Percentiles rank a stretch among this genome's conserved stretches.
phyloP scores from a whole-genome alignment of 2,329 filamentous ascomycete species.

The Fusarium nygamai region DNA sequence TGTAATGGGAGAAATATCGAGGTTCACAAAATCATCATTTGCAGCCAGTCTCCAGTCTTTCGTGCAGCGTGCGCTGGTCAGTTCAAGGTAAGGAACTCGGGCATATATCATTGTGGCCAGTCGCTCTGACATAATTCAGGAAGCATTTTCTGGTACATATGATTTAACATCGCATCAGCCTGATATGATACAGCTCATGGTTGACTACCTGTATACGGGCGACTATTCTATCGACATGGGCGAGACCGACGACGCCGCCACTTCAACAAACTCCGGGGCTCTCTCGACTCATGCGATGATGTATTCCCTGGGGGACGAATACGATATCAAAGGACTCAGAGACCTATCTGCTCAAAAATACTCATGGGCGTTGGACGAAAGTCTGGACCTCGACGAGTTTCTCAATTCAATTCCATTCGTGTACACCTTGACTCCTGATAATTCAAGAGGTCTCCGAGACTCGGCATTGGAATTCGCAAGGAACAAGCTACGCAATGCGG shows the following conservation, averaged over 20 bases:
- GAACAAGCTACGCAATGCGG: neutral
- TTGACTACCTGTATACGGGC: constrained; percentile 30
- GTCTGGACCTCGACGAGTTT: neutral
- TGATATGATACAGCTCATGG: constrained; percentile 12
- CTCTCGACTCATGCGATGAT: constrained; percentile 8
- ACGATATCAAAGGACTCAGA: constrained; percentile 13
- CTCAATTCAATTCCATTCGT: constrained; percentile 4
- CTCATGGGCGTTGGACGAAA: neutral
- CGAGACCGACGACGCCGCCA: rapidly evolving
- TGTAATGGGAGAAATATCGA: neutral
- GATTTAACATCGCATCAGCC: neutral
- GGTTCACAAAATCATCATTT: constrained; percentile 8
- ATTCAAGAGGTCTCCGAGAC: neutral
- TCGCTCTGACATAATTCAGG: neutral
- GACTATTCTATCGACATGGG: neutral
- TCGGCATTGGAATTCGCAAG: neutral
- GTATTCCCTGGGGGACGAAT: constrained; percentile 24
- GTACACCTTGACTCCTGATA: neutral
- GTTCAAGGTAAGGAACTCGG: neutral
- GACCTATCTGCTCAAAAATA: constrained; percentile 13
- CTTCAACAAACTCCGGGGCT: rapidly evolving
- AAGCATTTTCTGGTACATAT: constrained; percentile 15
- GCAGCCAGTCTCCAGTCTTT: constrained; percentile 11
- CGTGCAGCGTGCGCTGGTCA: constrained; percentile 3
- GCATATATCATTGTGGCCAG: no score